These are phyloP conservation scores for Geotrichum histeridarum DNA, from an alignment of 1,139 yeast species.

Conservation along the genomic window DNA sequence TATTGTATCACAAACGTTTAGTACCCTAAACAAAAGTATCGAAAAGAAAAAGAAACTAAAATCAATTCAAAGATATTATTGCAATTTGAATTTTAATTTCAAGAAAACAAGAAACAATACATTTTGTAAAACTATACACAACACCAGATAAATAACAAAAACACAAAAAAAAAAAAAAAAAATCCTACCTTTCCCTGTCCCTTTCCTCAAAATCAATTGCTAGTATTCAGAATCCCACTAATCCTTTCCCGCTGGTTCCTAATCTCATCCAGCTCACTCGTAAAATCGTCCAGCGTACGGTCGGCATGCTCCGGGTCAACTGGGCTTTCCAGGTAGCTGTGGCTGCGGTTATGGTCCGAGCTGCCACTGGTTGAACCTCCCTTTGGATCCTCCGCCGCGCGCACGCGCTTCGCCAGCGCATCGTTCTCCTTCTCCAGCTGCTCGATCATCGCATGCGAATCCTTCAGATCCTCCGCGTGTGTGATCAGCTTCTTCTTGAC, in stretches of 20 bases:
- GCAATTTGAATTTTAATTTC: not conserved
- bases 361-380: constrained; percentile 7
- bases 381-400: constrained; percentile 20
- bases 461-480: constrained; percentile 29
- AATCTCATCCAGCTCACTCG: constrained; percentile 28
- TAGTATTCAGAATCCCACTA: constrained; percentile 20
- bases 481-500: constrained; percentile 38
- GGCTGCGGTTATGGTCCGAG: not conserved
- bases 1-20: not conserved
- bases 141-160: not conserved
- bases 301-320: constrained; percentile 27
- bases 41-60: not conserved
- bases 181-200: not conserved
- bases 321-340: constrained; percentile 1
- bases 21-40: not conserved
- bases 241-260: constrained; percentile 26
- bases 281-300: constrained; percentile 26
- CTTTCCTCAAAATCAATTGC: no score
- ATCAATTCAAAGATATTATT: not conserved
- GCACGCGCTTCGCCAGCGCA: constrained; percentile 15
- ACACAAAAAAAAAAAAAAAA: not conserved
- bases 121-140: not conserved
- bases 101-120: not conserved
- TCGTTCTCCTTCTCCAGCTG: constrained; percentile 23
- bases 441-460: constrained; percentile 25